A percentile compares a stretch with the other conserved stretches of the same genome.
These are phyloP conservation scores for Fusarium sp. DNA, from an alignment of 2,329 filamentous ascomycete species.

Conservation along the genomic window DNA sequence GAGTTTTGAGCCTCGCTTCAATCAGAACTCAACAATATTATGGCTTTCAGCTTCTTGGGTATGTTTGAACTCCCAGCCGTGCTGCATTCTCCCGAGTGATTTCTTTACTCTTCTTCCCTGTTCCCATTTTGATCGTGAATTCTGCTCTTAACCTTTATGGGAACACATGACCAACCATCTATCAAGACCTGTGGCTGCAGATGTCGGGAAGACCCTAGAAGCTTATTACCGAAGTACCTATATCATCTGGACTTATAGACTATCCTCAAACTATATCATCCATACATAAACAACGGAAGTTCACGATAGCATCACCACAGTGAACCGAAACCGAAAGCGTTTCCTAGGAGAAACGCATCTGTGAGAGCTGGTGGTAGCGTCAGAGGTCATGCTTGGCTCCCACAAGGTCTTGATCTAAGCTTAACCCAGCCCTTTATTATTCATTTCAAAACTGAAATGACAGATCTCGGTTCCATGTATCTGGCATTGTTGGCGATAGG, in stretches of 20 bases:
- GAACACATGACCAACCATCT: neutral
- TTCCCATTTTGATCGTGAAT: neutral
- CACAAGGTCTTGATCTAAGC: neutral
- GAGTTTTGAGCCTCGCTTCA: constrained; percentile 14
- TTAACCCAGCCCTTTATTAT: neutral
- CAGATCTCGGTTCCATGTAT: neutral
- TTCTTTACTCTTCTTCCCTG: neutral
- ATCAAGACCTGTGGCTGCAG: neutral
- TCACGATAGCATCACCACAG: neutral
- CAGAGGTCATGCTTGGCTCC: neutral
- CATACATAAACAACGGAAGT: neutral
- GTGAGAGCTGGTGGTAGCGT: neutral
- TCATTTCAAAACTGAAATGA: neutral
- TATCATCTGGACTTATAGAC: neutral
- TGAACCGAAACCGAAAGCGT: neutral
- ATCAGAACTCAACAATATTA: constrained; percentile 19
- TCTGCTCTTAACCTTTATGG: neutral
- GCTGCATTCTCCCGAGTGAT: neutral
- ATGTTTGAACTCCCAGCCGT: neutral
- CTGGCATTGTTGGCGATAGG: neutral
- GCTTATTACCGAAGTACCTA: neutral
- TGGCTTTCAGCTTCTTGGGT: neutral
- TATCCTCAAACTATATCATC: neutral
- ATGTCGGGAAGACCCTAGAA: neutral
- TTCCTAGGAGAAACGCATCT: neutral